These are phyloP conservation scores for Protomyces inundatus DNA, from an alignment of 1,139 yeast species.

Conservation along the genomic window DNA sequence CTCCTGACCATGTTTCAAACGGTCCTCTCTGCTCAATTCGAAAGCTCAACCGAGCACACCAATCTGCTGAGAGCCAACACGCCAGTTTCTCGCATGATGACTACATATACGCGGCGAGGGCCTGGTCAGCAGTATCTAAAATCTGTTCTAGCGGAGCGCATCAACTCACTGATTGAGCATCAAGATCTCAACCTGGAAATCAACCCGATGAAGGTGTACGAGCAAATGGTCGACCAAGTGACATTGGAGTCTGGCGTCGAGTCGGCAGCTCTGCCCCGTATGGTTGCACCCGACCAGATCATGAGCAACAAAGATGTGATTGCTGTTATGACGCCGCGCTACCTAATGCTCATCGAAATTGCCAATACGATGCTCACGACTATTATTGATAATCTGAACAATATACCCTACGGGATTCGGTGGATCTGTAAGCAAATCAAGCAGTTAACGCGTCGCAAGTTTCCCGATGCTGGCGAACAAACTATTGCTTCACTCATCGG, in stretches of 20 bases:
- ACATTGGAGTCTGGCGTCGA: conserved; percentile 22
- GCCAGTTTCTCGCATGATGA: conserved; percentile 45
- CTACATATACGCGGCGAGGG: conserved; percentile 44
- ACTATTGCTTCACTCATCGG: conserved; percentile 62
- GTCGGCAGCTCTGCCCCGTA: conserved; percentile 26
- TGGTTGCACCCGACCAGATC: conserved; percentile 39
- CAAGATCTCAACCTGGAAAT: conserved; percentile 39
- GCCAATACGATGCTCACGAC: conserved; percentile 57
- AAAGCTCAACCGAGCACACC: conserved; percentile 40
- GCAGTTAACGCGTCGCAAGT: conserved; percentile 56
- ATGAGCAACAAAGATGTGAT: conserved; percentile 37
- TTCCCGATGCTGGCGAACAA: conserved; percentile 53
- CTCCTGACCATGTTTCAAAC: conserved; percentile 42
- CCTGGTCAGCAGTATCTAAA: conserved; percentile 45
- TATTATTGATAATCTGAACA: conserved; percentile 52
- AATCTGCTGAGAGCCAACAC: conserved; percentile 43
- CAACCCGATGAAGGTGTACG: conserved; percentile 41
- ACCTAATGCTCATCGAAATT: conserved; percentile 49
- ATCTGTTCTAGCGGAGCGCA: conserved; percentile 38
- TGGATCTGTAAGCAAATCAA: conserved; percentile 70
- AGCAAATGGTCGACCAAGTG: conserved; percentile 33
- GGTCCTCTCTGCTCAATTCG: conserved; percentile 43
- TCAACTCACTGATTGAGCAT: conserved; percentile 38
- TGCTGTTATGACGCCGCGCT: conserved; percentile 38
- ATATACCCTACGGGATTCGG: conserved; percentile 68